phyloP scores from a whole-genome alignment of 1,284 basidiomycete species.

The Abortiporus biennis region DNA sequence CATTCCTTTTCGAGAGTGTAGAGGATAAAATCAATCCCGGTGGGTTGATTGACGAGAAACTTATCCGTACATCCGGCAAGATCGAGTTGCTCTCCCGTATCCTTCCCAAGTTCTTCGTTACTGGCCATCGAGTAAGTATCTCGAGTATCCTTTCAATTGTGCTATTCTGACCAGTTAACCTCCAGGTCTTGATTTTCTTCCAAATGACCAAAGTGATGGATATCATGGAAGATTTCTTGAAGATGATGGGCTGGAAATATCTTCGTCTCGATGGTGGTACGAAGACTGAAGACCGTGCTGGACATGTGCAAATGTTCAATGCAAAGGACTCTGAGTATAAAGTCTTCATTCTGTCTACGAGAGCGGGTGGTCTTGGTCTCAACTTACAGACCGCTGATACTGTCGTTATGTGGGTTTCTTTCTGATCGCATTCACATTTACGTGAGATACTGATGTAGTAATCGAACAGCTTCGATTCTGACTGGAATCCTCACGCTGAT shows the following conservation, averaged over 20 bases:
- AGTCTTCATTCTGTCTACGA: slow-evolving; percentile 94
- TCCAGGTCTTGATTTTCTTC: slow-evolving; percentile 95
- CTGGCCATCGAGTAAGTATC: slow-evolving; percentile 77
- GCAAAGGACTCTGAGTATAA: slow-evolving; percentile 85
- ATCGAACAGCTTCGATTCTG: slow-evolving; percentile 27
- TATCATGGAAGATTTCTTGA: slow-evolving; percentile 98
- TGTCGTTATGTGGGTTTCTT: slow-evolving; percentile 85
- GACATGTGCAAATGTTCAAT: slow-evolving; percentile 89
- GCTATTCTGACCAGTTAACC: background rate
- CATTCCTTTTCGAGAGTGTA: slow-evolving; percentile 93
- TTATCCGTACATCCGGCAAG: slow-evolving; percentile 89
- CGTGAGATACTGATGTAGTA: slow-evolving; percentile 22
- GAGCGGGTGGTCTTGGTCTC: slow-evolving; percentile 95
- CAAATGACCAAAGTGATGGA: slow-evolving; percentile 99
- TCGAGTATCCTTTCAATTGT: background rate
- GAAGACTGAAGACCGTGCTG: slow-evolving; percentile 95
- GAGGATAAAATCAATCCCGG: slow-evolving; percentile 88
- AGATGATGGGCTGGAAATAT: slow-evolving; percentile 86
- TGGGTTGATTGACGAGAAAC: slow-evolving; percentile 79
- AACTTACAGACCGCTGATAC: slow-evolving; percentile 99
- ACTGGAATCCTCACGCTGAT: slow-evolving; percentile 95
- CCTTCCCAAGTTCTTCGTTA: slow-evolving; percentile 91
- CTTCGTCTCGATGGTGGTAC: slow-evolving; percentile 97
- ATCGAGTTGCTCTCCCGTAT: slow-evolving; percentile 93
- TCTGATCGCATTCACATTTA: slow-evolving; percentile 87